Conservation (phyloP, 2,329 filamentous ascomycete genomes). For the Pseudogymnoascus sp. region DNA sequence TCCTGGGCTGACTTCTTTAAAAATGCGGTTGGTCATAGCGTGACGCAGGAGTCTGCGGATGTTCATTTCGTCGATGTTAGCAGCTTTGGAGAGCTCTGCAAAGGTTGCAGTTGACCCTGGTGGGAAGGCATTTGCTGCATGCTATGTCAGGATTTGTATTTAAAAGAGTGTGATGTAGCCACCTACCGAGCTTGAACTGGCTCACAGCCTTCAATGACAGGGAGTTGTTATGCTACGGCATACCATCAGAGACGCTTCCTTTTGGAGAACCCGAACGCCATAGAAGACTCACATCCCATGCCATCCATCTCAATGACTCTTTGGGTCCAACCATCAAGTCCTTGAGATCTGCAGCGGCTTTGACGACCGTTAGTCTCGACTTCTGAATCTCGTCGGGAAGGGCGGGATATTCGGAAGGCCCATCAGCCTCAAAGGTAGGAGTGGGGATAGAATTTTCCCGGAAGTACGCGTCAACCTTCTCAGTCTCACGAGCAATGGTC, state of each 20-base stretch:
- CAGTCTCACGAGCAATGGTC: constrained; percentile 40
- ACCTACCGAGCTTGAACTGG: constrained; percentile 40
- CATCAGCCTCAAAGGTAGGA: constrained; percentile 38
- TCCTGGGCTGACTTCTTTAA: constrained; percentile 42
- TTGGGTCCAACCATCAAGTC: constrained; percentile 41
- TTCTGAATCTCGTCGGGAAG: constrained; percentile 38
- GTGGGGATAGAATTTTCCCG: constrained; percentile 33
- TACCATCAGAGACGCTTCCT: not conserved
- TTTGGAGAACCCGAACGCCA: not conserved
- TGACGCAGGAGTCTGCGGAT: constrained; percentile 42
- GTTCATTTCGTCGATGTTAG: constrained; percentile 25
- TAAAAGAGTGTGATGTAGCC: not conserved
- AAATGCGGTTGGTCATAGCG: constrained; percentile 47
- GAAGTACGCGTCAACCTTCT: constrained; percentile 41
- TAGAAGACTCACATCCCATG: constrained; percentile 39
- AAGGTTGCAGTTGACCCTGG: constrained; percentile 37
- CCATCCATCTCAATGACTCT: constrained; percentile 43
- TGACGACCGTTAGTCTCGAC: constrained; percentile 39
- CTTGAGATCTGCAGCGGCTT: constrained; percentile 40
- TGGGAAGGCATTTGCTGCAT: constrained; percentile 43
- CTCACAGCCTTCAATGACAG: constrained; percentile 43
- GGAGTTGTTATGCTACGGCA: constrained; percentile 39
- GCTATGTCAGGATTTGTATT: constrained; percentile 10
- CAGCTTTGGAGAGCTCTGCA: constrained; percentile 31
- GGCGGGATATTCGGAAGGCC: constrained; percentile 38